phyloP scores from a whole-genome alignment of 495 filamentous ascomycete genomes.

The Penicillium tannophilum region DNA sequence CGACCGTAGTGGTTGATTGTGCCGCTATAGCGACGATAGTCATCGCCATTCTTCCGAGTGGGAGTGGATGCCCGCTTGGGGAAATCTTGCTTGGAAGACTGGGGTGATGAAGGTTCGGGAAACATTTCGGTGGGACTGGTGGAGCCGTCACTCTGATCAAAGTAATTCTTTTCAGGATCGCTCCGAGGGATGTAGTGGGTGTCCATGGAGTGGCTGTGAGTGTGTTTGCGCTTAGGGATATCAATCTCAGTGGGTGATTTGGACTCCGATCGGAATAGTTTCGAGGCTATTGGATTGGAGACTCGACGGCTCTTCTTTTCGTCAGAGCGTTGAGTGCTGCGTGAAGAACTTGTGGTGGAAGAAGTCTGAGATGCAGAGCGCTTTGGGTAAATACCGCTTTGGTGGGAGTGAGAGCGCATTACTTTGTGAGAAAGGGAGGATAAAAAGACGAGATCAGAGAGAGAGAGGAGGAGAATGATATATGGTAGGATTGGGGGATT shows the following conservation, averaged over 20 bases:
- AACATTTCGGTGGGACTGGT: constrained; percentile 27
- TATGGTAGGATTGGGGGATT: not conserved
- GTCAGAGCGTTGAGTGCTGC: constrained; percentile 19
- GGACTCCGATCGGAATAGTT: constrained; percentile 19
- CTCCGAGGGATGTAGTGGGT: constrained; percentile 11
- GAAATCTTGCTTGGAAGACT: constrained; percentile 21
- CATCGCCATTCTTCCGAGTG: constrained; percentile 33
- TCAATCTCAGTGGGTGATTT: constrained; percentile 25
- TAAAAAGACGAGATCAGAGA: not conserved
- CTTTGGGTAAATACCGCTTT: constrained; percentile 18
- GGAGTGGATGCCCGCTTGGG: constrained; percentile 15
- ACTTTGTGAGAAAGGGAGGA: constrained; percentile 9
- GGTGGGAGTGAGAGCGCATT: constrained; percentile 27
- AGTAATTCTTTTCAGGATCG: constrained; percentile 20
- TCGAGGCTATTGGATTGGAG: constrained; percentile 21
- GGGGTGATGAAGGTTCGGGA: constrained; percentile 19
- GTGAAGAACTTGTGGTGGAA: constrained; percentile 25
- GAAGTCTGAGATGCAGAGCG: constrained; percentile 31
- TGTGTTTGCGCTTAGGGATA: constrained; percentile 10
- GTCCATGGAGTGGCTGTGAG: not conserved
- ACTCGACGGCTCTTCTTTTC: constrained; percentile 18
- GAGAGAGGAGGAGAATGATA: not conserved
- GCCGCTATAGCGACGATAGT: constrained; percentile 44
- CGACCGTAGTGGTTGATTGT: constrained; percentile 50
- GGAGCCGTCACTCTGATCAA: constrained; percentile 20